phyloP scores from a whole-genome alignment of 2,329 filamentous ascomycete species.

The Parastagonospora nodorum region DNA sequence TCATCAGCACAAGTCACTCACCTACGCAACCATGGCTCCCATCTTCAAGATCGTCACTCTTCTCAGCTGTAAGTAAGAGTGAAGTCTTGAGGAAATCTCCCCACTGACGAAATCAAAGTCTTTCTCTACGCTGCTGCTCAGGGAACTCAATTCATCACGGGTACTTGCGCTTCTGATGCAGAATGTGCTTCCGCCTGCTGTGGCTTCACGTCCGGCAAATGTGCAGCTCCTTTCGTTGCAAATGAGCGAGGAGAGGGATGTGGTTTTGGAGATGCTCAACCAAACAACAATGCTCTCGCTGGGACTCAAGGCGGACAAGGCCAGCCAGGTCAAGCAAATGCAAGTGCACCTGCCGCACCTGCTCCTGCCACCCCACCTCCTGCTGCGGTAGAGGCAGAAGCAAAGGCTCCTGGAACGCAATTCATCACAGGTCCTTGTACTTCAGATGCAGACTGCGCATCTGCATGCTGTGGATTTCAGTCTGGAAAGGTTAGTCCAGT shows the following conservation, averaged over 20 bases:
- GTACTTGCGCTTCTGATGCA: constrained; percentile 31
- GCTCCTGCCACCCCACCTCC: not conserved
- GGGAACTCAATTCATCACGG: constrained; percentile 39
- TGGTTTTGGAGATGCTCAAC: constrained; percentile 42
- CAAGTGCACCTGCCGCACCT: constrained; percentile 27
- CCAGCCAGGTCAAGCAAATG: not conserved
- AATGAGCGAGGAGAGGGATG: constrained; percentile 44
- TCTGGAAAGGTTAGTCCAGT: constrained; percentile 18
- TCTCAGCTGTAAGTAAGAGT: constrained; percentile 22
- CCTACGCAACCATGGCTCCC: constrained; percentile 26
- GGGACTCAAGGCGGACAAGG: constrained; percentile 2
- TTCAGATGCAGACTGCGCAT: constrained; percentile 46
- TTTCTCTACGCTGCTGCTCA: constrained; percentile 32
- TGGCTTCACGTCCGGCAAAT: constrained; percentile 41
- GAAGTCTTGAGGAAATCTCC: not conserved
- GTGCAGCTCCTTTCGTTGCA: constrained; percentile 39
- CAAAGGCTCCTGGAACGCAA: constrained; percentile 32
- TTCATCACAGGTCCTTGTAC: constrained; percentile 48
- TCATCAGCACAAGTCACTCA: not conserved
- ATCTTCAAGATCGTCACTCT: constrained; percentile 32
- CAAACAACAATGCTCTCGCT: constrained; percentile 37
- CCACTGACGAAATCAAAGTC: constrained; percentile 16
- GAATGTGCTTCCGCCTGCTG: constrained; percentile 30
- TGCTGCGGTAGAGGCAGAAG: not conserved
- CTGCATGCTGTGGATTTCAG: constrained; percentile 45